These are phyloP conservation scores for Lactarius indigo DNA, from an alignment of 768 basidiomycete genomes.

Conservation along the genomic window DNA sequence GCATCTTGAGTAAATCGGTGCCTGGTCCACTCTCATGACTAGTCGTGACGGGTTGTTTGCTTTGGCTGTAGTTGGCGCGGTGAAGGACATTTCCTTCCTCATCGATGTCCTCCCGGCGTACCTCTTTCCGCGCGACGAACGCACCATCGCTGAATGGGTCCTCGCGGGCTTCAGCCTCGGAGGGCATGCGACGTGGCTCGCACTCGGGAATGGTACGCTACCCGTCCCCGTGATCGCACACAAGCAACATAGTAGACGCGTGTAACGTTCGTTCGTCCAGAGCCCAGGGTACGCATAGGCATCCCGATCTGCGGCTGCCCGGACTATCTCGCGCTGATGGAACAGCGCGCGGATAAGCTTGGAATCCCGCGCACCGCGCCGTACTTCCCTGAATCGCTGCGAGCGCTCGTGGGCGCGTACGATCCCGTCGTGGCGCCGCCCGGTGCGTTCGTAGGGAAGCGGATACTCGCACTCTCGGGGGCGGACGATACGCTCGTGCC, in stretches of 20 bases:
- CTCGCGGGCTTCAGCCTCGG: constrained; percentile 77
- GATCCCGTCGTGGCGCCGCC: constrained; percentile 48
- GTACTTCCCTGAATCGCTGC: constrained; percentile 53
- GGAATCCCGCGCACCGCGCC: constrained; percentile 48
- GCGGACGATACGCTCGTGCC: constrained; percentile 38
- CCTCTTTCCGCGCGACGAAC: constrained; percentile 65
- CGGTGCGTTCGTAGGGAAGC: constrained; percentile 63
- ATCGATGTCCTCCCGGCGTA: constrained; percentile 76
- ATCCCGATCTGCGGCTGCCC: constrained; percentile 64
- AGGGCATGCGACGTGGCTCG: constrained; percentile 80
- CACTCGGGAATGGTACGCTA: constrained; percentile 49
- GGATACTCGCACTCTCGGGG: constrained; percentile 70
- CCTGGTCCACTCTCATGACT: not conserved
- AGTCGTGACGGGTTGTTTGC: not conserved
- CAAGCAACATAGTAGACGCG: not conserved
- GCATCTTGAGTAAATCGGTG: constrained; percentile 38
- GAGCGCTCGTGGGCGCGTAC: constrained; percentile 41
- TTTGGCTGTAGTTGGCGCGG: constrained; percentile 55
- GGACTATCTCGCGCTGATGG: constrained; percentile 57
- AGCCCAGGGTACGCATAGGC: constrained; percentile 41
- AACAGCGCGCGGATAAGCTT: constrained; percentile 45
- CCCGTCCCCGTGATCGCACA: constrained; percentile 30
- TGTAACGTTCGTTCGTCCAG: constrained; percentile 26
- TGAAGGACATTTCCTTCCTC: constrained; percentile 72
- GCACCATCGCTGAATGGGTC: constrained; percentile 62